Base-by-base conservation (phyloP, 805 yeast genomes). In the Scheffersomyces amazonensis region DNA sequence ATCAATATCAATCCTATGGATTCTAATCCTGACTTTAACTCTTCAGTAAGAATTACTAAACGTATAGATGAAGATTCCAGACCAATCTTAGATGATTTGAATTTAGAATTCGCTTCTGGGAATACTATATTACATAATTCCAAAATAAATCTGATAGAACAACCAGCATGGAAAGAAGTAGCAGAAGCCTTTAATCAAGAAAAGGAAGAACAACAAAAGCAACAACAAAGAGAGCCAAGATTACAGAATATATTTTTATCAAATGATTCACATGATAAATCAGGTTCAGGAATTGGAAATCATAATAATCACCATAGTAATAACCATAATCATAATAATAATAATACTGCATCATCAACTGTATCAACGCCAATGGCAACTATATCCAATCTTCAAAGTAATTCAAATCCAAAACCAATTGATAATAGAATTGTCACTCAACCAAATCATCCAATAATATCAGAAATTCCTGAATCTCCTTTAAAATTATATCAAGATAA, bases 291-390 rank as follows among this genome's bases (percentile, higher is more conserved):
- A 19, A 23, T 31, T 12, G 36, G 33, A 11, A 30, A 30, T 29
- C 22, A 20, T 20, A 6, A 6, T 20, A 9, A 9, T 31, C n/a
- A n/a, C n/a, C 29, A 16, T 22, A 29, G 19, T 10, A 24, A 17
- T 32, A 34, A 20, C 16, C n/a, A 27, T 34, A 21, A 36, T 23
- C 12, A 34, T 29, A 15, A 21, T 18, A 2, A 27, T 29, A n/a
- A 35, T 36, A 49, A 56, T 32, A 48, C 66, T 1, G 37, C 53
- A 16, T 62, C 68, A 1, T 62, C 69, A 9, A 63, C 67, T 0
- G 43, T 59, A 24, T 65, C 71, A 3, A 66, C 73, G 1, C 73
- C 72, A 4, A 54, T 64, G 48, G 60, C 52, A 4, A 56, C 62
- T 1, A 46, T 55, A 29, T 39, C 22, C 4, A 27, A 27, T 27